Conservation (phyloP, 306 rosid species). For the Prunus davidiana region DNA sequence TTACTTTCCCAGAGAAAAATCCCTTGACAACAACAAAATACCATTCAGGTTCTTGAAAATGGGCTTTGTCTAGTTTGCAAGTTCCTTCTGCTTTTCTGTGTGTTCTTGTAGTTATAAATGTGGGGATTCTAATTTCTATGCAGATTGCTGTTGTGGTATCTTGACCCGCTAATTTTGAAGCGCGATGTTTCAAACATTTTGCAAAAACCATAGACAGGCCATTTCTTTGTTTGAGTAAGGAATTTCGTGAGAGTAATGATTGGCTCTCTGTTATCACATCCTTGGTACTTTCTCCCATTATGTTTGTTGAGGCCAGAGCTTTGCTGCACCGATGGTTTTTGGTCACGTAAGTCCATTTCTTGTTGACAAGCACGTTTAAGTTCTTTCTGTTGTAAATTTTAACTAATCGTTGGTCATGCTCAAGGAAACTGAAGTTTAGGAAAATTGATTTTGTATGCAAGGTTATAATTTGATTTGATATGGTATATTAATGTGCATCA, state of each 20-base stretch:
- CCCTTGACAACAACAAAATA: slow-evolving; percentile 9
- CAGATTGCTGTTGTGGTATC: slow-evolving; percentile 35
- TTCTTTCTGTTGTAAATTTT: neutral
- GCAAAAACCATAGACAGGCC: slow-evolving; percentile 30
- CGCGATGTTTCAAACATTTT: slow-evolving; percentile 25
- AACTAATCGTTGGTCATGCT: neutral
- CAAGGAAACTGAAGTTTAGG: neutral
- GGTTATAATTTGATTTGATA: neutral
- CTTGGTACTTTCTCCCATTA: slow-evolving; percentile 38
- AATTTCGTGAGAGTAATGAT: slow-evolving; percentile 32
- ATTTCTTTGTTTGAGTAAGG: slow-evolving; percentile 31
- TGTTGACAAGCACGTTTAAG: neutral
- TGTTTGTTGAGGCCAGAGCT: slow-evolving; percentile 42
- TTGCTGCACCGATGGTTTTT: slow-evolving; percentile 43
- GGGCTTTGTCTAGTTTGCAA: neutral
- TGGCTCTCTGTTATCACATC: slow-evolving; percentile 25
- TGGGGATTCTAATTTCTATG: neutral
- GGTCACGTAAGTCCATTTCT: slow-evolving; percentile 35
- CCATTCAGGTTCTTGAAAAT: slow-evolving; percentile 31
- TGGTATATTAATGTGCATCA: slow-evolving; percentile 11
- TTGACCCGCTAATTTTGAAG: slow-evolving; percentile 32
- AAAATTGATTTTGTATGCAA: neutral
- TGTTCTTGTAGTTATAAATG: neutral
- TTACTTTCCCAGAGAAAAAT: slow-evolving; percentile 10
- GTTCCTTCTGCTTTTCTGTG: neutral